These are phyloP conservation scores for Raphanus hybrid DNA, from an alignment of 441 rosid genomes.

Conservation along the genomic window DNA sequence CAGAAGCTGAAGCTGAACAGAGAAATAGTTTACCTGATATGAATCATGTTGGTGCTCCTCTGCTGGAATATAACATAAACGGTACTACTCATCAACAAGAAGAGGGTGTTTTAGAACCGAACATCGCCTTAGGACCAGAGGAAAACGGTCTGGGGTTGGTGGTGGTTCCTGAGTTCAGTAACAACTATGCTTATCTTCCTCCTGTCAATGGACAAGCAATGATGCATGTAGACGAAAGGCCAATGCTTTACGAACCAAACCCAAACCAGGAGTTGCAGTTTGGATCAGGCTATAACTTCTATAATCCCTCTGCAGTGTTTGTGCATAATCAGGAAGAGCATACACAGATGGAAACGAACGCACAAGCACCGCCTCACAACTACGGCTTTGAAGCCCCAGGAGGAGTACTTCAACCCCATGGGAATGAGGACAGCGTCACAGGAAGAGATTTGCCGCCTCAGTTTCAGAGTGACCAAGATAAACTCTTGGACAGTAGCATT, in stretches of 20 bases:
- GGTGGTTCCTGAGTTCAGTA: conserved; percentile 46
- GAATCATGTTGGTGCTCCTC: conserved; percentile 50
- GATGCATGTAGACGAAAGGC: conserved; percentile 61
- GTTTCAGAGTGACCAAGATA: conserved; percentile 39
- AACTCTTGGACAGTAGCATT: conserved; percentile 44
- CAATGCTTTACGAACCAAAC: conserved; percentile 49
- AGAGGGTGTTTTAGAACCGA: conserved; percentile 33
- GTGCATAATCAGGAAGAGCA: conserved; percentile 47
- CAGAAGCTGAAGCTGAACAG: conserved; percentile 48
- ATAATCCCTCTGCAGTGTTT: conserved; percentile 56
- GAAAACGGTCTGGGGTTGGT: conserved; percentile 43
- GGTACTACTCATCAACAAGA: conserved; percentile 42
- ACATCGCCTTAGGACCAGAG: conserved; percentile 48
- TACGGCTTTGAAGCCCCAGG: conserved; percentile 47
- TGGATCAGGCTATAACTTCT: conserved; percentile 53
- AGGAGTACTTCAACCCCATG: conserved; percentile 40
- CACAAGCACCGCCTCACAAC: conserved; percentile 28
- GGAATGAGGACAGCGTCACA: conserved; percentile 43
- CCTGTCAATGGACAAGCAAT: conserved; percentile 47
- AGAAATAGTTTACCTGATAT: conserved; percentile 62
- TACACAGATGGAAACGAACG: conserved; percentile 39
- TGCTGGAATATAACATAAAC: conserved; percentile 50
- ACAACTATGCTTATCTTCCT: conserved; percentile 52
- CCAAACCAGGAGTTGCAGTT: conserved; percentile 51
- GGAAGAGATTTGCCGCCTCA: conserved; percentile 45